Base-by-base conservation (phyloP, 768 basidiomycete species). In the Calocera viscosa region DNA sequence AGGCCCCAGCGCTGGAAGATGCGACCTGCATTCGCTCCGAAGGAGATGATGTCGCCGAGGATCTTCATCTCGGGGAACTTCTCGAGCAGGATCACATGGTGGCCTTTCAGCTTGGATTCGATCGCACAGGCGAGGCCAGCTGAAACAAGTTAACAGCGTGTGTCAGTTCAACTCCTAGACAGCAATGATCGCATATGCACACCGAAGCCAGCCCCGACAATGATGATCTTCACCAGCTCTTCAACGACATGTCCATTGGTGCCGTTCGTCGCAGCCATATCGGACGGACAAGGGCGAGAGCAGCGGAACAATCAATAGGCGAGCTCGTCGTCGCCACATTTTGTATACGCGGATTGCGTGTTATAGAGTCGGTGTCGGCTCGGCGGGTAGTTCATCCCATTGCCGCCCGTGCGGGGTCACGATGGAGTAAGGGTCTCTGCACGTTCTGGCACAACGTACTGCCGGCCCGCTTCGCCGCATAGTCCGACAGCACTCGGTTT, bases 41-140 rank as follows among this genome's bases (percentile, higher is more conserved):
- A 67, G 38, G 67, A 67, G 33, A 74, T 67, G 49, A 70, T 65
- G 69, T 67, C 63, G 71, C 70, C 69, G 35, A 71, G 64, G 7
- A 66, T 63, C 12, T 65, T 66, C 40, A 72, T 63, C 53, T 70
- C 66, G 28, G 65, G 66, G 43, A 71, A 70, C 64, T 71, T 70
- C 66, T 73, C 72, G n/a, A 73, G 65, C 19, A 76, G 53, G 30
- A 40, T 68, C 30, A 72, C 72, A 8, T 72, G 66, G 68, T 72
- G 72, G 5, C 70, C 70, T 39, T 68, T 72, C 24, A 73, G 64
- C 26, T 72, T 71, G 33, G 69, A 72, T 64, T 73, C 74, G 43
- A 78, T 71, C 14, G 74, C 74, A 53, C 72, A 73, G 1, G 71
- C 72, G 1, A 78, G 66, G 2, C 74, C 76, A 3, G 68, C 72